Evolutionary conservation across 345 rosid genomes (phyloP).

Genomic region (Jatropha curcas): DNA sequence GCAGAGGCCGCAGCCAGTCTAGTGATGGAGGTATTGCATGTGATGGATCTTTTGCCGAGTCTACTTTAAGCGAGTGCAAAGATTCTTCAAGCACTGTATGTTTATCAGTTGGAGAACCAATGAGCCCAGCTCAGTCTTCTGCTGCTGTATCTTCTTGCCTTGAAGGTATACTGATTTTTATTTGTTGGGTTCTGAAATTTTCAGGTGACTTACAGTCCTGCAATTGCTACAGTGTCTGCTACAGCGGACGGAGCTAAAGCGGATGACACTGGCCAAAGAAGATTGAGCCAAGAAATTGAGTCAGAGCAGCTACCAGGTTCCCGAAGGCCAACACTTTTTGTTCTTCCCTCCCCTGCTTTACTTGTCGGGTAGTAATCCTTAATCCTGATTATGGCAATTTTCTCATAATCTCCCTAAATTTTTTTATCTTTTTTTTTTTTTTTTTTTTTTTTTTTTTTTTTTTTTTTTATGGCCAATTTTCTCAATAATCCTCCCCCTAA

Average conservation of each 20-base stretch:
- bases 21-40: conserved; percentile 51
- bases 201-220: conserved; percentile 12
- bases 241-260: conserved; percentile 62
- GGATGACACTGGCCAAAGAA: conserved; percentile 72
- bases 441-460: too few relatives aligned
- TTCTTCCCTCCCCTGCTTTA: conserved; percentile 88
- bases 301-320: conserved; percentile 51
- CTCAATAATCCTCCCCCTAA: too few relatives aligned
- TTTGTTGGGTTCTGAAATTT: conserved; percentile 13
- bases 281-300: conserved; percentile 68
- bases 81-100: conserved; percentile 52
- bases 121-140: conserved; percentile 59
- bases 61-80: conserved; percentile 68
- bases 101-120: conserved; percentile 52
- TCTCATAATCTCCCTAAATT: too few relatives aligned
- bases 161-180: conserved; percentile 40
- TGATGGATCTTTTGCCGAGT: conserved; percentile 82
- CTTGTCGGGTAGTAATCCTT: conserved; percentile 81
- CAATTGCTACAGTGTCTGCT: conserved; percentile 31
- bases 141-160: conserved; percentile 55
- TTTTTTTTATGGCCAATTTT: not conserved
- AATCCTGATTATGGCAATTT: conserved; percentile 3
- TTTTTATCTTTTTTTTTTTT: too few relatives aligned
- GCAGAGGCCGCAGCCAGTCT: conserved; percentile 78
- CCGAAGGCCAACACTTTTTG: conserved; percentile 70